A percentile compares a stretch with the other conserved stretches of the same genome.
Evolutionary conservation across 257 asterid genomes (phyloP).

Genomic region (Mitragyna speciosa): DNA sequence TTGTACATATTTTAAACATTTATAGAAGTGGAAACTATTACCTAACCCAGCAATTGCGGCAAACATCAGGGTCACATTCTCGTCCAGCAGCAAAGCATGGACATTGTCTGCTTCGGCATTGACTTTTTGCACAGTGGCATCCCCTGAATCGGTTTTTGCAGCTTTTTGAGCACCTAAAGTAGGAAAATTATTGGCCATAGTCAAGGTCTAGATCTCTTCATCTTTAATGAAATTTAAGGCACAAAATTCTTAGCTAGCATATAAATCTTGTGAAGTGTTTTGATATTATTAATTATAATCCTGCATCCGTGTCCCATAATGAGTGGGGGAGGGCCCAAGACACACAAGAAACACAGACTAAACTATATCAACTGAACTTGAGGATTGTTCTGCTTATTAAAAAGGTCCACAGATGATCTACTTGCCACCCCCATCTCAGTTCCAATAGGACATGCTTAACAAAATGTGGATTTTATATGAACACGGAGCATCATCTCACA

Average conservation of each 20-base stretch:
- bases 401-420: not conserved
- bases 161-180: slow-evolving; percentile 82
- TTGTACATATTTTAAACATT: not conserved
- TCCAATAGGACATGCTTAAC: not conserved
- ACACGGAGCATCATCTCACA: not conserved
- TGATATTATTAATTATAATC: not conserved
- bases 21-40: slow-evolving; percentile 26
- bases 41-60: slow-evolving; percentile 99
- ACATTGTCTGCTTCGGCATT: slow-evolving; percentile 97
- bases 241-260: not conserved
- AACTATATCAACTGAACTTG: not conserved
- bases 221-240: not conserved
- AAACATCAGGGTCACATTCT: slow-evolving; percentile 99
- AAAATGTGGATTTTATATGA: not conserved
- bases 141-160: slow-evolving; percentile 98
- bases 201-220: slow-evolving; percentile 9
- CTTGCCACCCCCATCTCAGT: not conserved
- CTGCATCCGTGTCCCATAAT: not conserved
- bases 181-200: not conserved
- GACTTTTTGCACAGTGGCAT: slow-evolving; percentile 98
- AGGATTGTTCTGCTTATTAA: not conserved
- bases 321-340: not conserved
- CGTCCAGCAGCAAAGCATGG: slow-evolving; percentile 99
- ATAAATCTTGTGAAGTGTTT: not conserved
- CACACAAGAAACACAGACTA: not conserved